A percentile compares a stretch with the other conserved stretches of the same genome.
phyloP scores from a whole-genome alignment of 2,329 filamentous ascomycete species.

The Elsinoe batatas region DNA sequence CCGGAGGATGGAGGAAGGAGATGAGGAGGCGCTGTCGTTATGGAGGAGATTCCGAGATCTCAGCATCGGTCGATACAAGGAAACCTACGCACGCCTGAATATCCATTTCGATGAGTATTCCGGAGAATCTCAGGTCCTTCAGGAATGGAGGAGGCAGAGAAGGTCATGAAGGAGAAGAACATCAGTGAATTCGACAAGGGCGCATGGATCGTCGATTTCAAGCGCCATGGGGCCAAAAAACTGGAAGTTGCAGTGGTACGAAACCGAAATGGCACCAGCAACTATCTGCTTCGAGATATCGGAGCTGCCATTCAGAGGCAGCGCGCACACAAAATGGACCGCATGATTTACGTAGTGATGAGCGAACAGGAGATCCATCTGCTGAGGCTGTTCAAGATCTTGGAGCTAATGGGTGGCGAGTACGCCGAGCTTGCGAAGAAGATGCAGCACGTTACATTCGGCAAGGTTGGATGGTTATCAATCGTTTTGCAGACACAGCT shows the following conservation, averaged over 20 bases:
- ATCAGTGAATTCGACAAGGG: slow-evolving; percentile 56
- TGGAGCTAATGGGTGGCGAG: slow-evolving; percentile 51
- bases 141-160: slow-evolving; percentile 50
- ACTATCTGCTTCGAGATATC: slow-evolving; percentile 61
- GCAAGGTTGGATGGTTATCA: slow-evolving; percentile 31
- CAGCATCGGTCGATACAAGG: slow-evolving; percentile 54
- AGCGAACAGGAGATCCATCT: slow-evolving; percentile 55
- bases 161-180: slow-evolving; percentile 48
- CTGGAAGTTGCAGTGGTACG: slow-evolving; percentile 59
- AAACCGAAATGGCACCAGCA: slow-evolving; percentile 56
- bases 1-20: slow-evolving; percentile 57
- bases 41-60: slow-evolving; percentile 56
- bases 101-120: slow-evolving; percentile 57
- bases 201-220: slow-evolving; percentile 58
- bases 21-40: slow-evolving; percentile 47
- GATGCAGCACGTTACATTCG: slow-evolving; percentile 56
- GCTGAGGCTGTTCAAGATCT: slow-evolving; percentile 55
- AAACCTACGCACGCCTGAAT: slow-evolving; percentile 54
- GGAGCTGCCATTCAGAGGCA: slow-evolving; percentile 55
- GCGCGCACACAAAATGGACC: slow-evolving; percentile 53
- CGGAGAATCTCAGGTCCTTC: slow-evolving; percentile 57
- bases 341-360: slow-evolving; percentile 59
- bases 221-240: slow-evolving; percentile 54
- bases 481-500: too few relatives aligned
- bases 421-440: slow-evolving; percentile 44